phyloP scores from a whole-genome alignment of 371 early-diverging fungal genomes.

The Lichtheimia ornata region DNA sequence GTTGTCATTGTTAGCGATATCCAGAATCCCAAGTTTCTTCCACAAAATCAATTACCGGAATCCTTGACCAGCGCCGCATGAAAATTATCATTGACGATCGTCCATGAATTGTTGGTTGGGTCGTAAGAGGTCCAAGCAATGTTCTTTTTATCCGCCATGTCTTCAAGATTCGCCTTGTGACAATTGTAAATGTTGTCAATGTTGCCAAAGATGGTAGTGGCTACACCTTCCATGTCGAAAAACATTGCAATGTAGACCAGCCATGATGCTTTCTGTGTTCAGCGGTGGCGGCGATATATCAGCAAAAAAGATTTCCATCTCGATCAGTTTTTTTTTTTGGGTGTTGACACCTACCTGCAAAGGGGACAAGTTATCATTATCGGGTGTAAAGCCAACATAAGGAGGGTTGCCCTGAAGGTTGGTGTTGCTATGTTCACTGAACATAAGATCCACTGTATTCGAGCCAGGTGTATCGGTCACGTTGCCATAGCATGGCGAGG shows the following conservation, averaged over 20 bases:
- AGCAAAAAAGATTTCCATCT: neutral
- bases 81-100: slow-evolving; percentile 12
- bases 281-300: neutral
- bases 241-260: slow-evolving; percentile 21
- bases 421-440: slow-evolving; percentile 10
- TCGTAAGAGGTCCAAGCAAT: slow-evolving; percentile 24
- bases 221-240: slow-evolving; percentile 17
- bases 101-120: slow-evolving; percentile 15
- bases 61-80: slow-evolving; percentile 14
- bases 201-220: slow-evolving; percentile 10
- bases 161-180: slow-evolving; percentile 17
- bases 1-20: neutral
- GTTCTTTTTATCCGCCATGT: slow-evolving; percentile 7
- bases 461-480: slow-evolving; percentile 10
- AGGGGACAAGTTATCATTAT: slow-evolving; percentile 15
- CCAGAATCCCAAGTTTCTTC: neutral
- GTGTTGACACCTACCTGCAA: slow-evolving; percentile 18
- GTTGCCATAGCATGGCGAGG: slow-evolving; percentile 22
- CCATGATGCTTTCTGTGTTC: slow-evolving; percentile 26
- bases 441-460: slow-evolving; percentile 14
- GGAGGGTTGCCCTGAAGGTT: slow-evolving; percentile 6
- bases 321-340: neutral
- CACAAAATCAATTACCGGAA: slow-evolving; percentile 17
- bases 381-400: slow-evolving; percentile 19
- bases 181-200: slow-evolving; percentile 17